A percentile compares a stretch with the other conserved stretches of the same genome.
Evolutionary conservation across 2,329 filamentous ascomycete genomes (phyloP).

Genomic region (Aspergillus sclerotialis): DNA sequence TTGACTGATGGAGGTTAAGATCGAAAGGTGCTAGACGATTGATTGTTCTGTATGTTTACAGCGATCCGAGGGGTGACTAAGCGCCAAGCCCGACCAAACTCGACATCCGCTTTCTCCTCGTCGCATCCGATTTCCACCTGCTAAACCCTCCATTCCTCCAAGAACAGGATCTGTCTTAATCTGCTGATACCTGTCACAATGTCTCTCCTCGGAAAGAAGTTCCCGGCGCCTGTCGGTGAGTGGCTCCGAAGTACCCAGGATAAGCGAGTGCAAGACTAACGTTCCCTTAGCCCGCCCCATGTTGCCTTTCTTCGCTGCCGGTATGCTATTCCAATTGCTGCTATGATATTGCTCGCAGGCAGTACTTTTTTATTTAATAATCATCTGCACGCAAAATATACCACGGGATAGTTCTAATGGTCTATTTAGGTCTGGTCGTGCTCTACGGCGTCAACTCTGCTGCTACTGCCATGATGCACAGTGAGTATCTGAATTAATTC

Average conservation of each 20-base stretch:
- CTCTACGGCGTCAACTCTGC: slow-evolving; percentile 86
- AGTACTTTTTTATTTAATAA: background rate
- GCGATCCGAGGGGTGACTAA: no score
- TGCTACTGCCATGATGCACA: slow-evolving; percentile 67
- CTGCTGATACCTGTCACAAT: no score
- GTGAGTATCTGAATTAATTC: slow-evolving; percentile 58
- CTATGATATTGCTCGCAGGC: background rate
- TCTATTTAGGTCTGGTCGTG: slow-evolving; percentile 64
- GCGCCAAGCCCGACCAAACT: slow-evolving; percentile 17
- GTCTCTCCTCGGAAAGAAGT: slow-evolving; percentile 80
- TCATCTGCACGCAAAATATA: background rate
- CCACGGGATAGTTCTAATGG: slow-evolving; percentile 17
- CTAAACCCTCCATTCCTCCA: no score
- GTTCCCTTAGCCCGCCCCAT: slow-evolving; percentile 81
- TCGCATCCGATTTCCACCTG: slow-evolving; percentile 29
- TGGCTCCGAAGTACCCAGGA: no score
- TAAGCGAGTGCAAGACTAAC: no score
- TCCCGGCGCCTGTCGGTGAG: slow-evolving; percentile 70
- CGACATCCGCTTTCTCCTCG: slow-evolving; percentile 32
- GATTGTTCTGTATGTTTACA: no score
- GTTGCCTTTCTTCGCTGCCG: slow-evolving; percentile 88
- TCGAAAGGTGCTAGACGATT: no score
- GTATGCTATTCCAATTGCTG: slow-evolving; percentile 51
- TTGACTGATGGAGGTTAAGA: slow-evolving; percentile 1
- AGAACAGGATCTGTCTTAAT: no score